Evolutionary conservation across 163 green algal genomes (phyloP).

Genomic region (Coccomyxa subellipsoidea): DNA sequence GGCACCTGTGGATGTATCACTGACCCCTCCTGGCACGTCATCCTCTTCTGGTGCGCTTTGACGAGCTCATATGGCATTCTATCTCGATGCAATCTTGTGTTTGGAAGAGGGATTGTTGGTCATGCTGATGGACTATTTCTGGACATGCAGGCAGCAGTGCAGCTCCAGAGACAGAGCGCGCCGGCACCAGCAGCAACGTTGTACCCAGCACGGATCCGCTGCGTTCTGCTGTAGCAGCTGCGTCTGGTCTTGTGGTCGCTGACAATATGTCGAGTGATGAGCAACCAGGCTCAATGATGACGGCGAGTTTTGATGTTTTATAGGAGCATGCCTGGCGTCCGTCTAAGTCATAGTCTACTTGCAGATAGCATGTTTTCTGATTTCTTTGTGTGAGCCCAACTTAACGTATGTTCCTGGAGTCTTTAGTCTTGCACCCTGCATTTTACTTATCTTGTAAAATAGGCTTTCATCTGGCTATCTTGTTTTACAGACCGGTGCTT

Average conservation of each 20-base stretch:
- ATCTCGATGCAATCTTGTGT: too few species aligned
- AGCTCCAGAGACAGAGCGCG: neutral
- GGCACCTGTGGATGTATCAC: neutral
- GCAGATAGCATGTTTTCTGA: too few species aligned
- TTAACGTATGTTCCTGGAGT: too few species aligned
- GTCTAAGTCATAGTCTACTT: too few species aligned
- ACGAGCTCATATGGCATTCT: neutral
- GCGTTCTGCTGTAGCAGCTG: neutral
- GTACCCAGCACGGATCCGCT: constrained; percentile 2
- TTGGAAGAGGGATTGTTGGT: too few species aligned
- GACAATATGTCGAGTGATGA: neutral
- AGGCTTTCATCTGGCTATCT: too few species aligned
- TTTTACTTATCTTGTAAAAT: too few species aligned
- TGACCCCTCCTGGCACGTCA: neutral
- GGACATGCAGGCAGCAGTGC: neutral
- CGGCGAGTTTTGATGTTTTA: constrained; percentile 12
- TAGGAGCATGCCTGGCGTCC: neutral
- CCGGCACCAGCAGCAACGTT: constrained; percentile 7
- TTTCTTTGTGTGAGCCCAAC: too few species aligned
- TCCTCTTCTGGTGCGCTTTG: neutral
- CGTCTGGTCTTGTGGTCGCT: neutral
- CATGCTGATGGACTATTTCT: too few species aligned
- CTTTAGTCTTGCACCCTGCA: too few species aligned
- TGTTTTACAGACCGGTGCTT: too few species aligned
- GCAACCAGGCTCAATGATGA: neutral